These are phyloP conservation scores for Cryphonectria parasitica DNA, from an alignment of 2,329 filamentous ascomycete species.

Conservation along the genomic window DNA sequence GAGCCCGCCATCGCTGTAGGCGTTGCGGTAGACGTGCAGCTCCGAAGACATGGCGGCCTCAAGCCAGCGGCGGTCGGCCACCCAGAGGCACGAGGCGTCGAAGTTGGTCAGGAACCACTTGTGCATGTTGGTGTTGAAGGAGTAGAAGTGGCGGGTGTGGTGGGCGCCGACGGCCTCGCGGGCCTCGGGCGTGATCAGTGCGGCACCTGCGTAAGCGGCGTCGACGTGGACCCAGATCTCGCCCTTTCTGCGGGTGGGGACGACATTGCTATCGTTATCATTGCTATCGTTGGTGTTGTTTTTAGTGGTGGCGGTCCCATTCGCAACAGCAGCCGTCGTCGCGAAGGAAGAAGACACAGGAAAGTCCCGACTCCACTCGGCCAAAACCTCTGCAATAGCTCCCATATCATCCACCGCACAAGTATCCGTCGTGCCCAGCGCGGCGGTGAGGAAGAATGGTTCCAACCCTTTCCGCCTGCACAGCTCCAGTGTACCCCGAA, in stretches of 20 bases:
- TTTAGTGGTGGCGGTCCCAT: background rate
- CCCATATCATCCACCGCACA: conserved; percentile 85
- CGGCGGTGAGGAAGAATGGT: conserved; percentile 85
- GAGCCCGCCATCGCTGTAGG: conserved; percentile 76
- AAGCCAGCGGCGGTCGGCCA: conserved; percentile 76
- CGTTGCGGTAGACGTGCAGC: conserved; percentile 67
- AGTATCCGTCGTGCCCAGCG: conserved; percentile 83
- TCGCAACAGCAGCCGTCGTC: conserved; percentile 31
- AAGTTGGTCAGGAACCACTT: conserved; percentile 98
- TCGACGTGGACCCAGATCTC: conserved; percentile 92
- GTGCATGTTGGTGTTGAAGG: conserved; percentile 95
- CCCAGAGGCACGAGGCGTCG: conserved; percentile 80
- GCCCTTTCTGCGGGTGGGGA: conserved; percentile 35
- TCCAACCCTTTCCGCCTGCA: conserved; percentile 71
- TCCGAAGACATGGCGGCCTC: conserved; percentile 80
- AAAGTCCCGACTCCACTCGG: conserved; percentile 36
- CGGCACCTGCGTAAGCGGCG: conserved; percentile 87
- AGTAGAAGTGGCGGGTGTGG: conserved; percentile 74
- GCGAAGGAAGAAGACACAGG: conserved; percentile 29
- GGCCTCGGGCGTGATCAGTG: conserved; percentile 81
- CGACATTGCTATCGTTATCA: background rate
- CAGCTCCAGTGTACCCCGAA: conserved; percentile 66
- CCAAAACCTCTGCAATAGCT: conserved; percentile 61
- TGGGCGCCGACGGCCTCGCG: conserved; percentile 51
- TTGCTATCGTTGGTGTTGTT: background rate